Base-by-base conservation (phyloP, 2,329 filamentous ascomycete species). In the Trichoderma polysporum region DNA sequence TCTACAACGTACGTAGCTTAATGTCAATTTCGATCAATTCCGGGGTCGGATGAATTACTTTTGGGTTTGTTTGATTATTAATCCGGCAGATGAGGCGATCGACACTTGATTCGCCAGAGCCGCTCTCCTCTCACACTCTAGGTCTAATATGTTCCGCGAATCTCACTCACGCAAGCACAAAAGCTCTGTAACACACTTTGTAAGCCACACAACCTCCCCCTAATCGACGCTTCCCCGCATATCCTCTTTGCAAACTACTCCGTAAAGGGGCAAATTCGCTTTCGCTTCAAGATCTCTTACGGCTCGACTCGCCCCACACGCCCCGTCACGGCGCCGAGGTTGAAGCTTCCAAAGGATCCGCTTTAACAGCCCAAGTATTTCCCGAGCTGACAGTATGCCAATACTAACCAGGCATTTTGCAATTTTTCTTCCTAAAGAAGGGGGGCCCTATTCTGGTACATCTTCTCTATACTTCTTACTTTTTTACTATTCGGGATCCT, bases 241-340 rank as follows among this genome's bases (percentile, higher is more conserved):
- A 33, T 47, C 9, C 54, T 22, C 15, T 29, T 39, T 17, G 17
- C n/a, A 41, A 6, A 4, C 8, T 39, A 17, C 37, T 39, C 17
- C 39, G 17, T n/a, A 19, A 15, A 45, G 41, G n/a, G 41, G n/a
- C 41, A 45, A 45, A 45, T n/a, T n/a, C n/a, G n/a, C n/a, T n/a
- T n/a, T n/a, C n/a, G n/a, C n/a, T 12, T 22, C 7, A 10, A 22
- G 39, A 29, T 29, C 13, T 41, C 60, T 27, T 25, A n/a, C 41
- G 19, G 17, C 19, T 22, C 41, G 4, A 39, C 37, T 17, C 31
- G 27, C 19, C 37, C 54, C 54, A 58, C 54, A 41, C 17, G 54
- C 27, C 13, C 57, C 57, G 29, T 35, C 39, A 10, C 57, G 57
- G 57, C 57, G 13, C 57, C 57, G 57, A 59, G 57, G 57, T 58